Evolutionary conservation across 2,329 filamentous ascomycete species (phyloP).

Genomic region (Achaetomium macrosporum): DNA sequence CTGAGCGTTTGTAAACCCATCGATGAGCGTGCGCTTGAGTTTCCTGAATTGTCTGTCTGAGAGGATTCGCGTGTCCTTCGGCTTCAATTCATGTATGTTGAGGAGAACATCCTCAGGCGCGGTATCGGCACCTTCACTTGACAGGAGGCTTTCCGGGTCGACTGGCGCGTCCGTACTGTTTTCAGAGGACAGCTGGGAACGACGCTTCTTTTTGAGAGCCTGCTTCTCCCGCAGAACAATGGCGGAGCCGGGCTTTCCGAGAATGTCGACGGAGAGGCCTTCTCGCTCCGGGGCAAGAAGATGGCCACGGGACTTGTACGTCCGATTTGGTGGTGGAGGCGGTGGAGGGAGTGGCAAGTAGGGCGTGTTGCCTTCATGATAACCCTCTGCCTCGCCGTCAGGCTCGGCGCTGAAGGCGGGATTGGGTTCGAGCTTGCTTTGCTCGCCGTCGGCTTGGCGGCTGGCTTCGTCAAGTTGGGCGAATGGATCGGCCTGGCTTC

Average conservation of each 20-base stretch:
- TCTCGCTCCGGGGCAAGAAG: slow-evolving; percentile 13
- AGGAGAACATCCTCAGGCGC: slow-evolving; percentile 34
- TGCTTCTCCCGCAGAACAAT: slow-evolving; percentile 42
- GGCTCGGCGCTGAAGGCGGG: background rate
- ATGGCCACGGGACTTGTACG: slow-evolving; percentile 17
- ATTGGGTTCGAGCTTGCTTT: background rate
- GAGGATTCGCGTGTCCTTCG: slow-evolving; percentile 35
- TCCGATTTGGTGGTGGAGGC: background rate
- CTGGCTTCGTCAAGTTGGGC: background rate
- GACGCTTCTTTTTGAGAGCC: slow-evolving; percentile 11
- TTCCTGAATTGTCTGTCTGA: slow-evolving; percentile 36
- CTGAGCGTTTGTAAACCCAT: slow-evolving; percentile 44
- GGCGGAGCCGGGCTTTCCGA: slow-evolving; percentile 38
- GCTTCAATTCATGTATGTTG: slow-evolving; percentile 46
- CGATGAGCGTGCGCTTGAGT: slow-evolving; percentile 34
- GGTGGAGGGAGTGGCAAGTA: background rate
- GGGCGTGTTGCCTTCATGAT: background rate
- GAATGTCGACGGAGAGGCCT: slow-evolving; percentile 28
- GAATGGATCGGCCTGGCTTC: background rate
- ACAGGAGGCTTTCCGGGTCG: slow-evolving; percentile 31
- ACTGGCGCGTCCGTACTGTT: slow-evolving; percentile 23
- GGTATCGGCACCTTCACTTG: slow-evolving; percentile 25
- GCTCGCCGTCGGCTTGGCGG: background rate
- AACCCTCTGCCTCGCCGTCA: background rate
- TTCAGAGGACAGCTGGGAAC: background rate